Conservation (phyloP, 371 early-diverging fungal species). For the Apophysomyces ossiformis region DNA sequence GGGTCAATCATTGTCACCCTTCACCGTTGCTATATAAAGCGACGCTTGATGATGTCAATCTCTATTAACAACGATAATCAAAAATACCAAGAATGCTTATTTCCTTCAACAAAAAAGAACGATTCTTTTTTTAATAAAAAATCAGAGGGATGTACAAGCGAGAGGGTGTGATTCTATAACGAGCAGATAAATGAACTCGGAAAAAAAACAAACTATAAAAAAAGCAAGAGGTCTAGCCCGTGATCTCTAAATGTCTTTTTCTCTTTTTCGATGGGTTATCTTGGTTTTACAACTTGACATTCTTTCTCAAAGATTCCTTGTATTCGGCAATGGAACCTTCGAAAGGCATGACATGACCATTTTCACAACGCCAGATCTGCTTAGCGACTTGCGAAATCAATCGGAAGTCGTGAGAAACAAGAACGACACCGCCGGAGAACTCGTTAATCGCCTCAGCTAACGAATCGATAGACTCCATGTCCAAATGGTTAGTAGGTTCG, state of each 20-base stretch:
- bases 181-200: constrained; percentile 3
- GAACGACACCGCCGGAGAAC: constrained; percentile 68
- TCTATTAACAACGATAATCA: too few species aligned
- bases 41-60: too few species aligned
- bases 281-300: constrained; percentile 64
- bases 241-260: neutral
- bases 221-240: constrained; percentile 9
- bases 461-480: constrained; percentile 76
- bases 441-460: constrained; percentile 62
- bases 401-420: constrained; percentile 79
- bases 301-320: constrained; percentile 85
- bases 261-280: neutral
- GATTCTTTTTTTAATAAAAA: neutral
- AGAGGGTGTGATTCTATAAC: constrained; percentile 10
- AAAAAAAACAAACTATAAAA: neutral
- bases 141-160: constrained; percentile 6
- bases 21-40: too few species aligned
- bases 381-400: constrained; percentile 94
- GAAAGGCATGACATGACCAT: constrained; percentile 75
- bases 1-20: too few species aligned
- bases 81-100: too few species aligned
- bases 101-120: neutral
- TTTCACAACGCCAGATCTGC: constrained; percentile 97
- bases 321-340: constrained; percentile 87
- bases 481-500: constrained; percentile 86